Evolutionary conservation across 805 yeast species (phyloP).

Genomic region (Candida qinlingensis): DNA sequence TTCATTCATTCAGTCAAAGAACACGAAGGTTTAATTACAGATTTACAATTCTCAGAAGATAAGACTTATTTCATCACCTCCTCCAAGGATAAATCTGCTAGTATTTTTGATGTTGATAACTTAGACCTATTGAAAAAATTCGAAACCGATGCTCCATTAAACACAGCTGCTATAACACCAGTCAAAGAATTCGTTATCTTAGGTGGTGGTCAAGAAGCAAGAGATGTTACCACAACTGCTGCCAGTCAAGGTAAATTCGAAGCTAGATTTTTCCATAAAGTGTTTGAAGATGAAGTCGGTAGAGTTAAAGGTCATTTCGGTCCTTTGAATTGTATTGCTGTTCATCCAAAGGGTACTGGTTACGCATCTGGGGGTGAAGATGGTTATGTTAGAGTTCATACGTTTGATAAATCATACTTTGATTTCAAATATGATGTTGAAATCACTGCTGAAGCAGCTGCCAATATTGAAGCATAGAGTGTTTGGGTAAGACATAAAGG

Average conservation of each 20-base stretch:
- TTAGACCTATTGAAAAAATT: slow-evolving; percentile 68
- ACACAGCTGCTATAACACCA: slow-evolving; percentile 93
- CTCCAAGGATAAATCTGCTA: slow-evolving; percentile 85
- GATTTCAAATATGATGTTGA: slow-evolving; percentile 93
- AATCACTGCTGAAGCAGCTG: slow-evolving; percentile 56
- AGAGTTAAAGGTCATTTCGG: slow-evolving; percentile 99
- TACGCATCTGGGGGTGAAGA: slow-evolving; percentile 99
- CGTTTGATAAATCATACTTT: slow-evolving; percentile 86
- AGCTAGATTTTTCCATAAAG: slow-evolving; percentile 92
- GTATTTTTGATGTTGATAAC: slow-evolving; percentile 71
- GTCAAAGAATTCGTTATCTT: slow-evolving; percentile 84
- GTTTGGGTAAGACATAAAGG: background rate
- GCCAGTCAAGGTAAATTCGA: slow-evolving; percentile 94
- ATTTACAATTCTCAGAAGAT: slow-evolving; percentile 85
- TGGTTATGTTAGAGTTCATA: slow-evolving; percentile 92
- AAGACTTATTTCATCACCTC: slow-evolving; percentile 86
- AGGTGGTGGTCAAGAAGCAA: slow-evolving; percentile 99
- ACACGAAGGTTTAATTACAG: slow-evolving; percentile 79
- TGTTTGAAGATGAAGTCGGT: slow-evolving; percentile 93
- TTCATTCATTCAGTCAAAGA: slow-evolving; percentile 50
- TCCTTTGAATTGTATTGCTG: slow-evolving; percentile 90
- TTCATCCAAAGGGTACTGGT: slow-evolving; percentile 89
- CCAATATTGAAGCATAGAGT: slow-evolving; percentile 11
- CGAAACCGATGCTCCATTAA: slow-evolving; percentile 88
- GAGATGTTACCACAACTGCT: slow-evolving; percentile 96